Percentiles rank a stretch among this genome's conserved stretches.
Evolutionary conservation across 164 flowering plant species (phyloP).

Genomic region (Aristolochia fimbriata): DNA sequence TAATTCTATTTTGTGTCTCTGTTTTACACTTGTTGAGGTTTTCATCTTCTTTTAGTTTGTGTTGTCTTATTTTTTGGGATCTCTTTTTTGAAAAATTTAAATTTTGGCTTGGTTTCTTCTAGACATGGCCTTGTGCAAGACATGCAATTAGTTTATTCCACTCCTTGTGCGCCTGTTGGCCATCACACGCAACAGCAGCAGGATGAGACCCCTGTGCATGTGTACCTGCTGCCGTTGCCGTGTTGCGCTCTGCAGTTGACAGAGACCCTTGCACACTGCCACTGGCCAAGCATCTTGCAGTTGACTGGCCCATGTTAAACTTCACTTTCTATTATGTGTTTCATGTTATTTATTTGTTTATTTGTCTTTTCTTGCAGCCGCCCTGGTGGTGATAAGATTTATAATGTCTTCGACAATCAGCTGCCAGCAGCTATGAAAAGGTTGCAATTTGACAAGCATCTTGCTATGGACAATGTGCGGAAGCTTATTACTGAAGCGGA

Average conservation of each 20-base stretch:
- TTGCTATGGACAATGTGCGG: conserved; percentile 67
- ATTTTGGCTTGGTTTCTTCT: background rate
- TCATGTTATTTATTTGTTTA: background rate
- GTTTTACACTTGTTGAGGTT: no score
- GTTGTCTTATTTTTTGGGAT: background rate
- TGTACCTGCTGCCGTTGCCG: no score
- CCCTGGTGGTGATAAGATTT: conserved; percentile 74
- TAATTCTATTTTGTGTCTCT: conserved; percentile 6
- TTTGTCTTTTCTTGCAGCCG: conserved; percentile 34
- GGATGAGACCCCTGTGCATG: no score
- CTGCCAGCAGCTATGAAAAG: conserved; percentile 80
- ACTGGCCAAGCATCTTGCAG: no score
- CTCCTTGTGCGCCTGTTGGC: no score
- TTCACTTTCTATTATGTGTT: background rate
- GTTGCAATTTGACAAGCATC: conserved; percentile 78
- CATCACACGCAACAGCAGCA: no score
- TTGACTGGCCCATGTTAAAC: no score
- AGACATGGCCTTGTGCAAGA: background rate
- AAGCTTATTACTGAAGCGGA: conserved; percentile 80
- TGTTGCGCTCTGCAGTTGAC: no score
- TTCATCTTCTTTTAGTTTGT: no score
- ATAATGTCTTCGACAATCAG: conserved; percentile 71
- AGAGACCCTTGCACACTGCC: no score
- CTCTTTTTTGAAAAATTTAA: background rate
- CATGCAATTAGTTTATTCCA: no score